Evolutionary conservation across 192 early-diverging fungal species (phyloP), one percentile per base, ranked within the genome.

Genomic region (Coemansia sp.): DNA sequence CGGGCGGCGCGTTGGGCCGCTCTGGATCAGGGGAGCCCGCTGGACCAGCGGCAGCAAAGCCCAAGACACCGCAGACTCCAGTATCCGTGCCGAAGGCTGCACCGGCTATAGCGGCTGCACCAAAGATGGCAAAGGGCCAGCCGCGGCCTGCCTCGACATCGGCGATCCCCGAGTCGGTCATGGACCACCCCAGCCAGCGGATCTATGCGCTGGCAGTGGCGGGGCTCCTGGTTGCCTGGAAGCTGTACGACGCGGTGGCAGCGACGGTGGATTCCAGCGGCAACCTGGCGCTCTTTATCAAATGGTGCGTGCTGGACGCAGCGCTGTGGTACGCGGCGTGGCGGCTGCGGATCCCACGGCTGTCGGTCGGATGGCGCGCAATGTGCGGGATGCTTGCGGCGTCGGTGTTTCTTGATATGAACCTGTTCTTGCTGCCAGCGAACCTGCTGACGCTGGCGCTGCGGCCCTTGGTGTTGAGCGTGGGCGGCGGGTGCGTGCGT

Each of bases 181-280:
- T 67, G 3, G 72, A 75, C 43, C 33, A 63, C 28, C 64, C 72
- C 10, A 67, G 64, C 43, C 72, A 75, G 60, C 64, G 72, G 2
- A 50, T 64, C 22, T 67, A 67, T 28, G 60, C 64, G 43, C 53
- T 64, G 26, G 60, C 55, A 1, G 33, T 41, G 11, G 19, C 55
- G 18, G 64, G 15, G 4, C 38, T 64, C 5, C 39, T 67, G 18
- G 27, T 48, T 13, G 72, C 72, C 4, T 67, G 64, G 72, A 75
- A 75, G 49, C 9, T 51, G 9, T 75, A 64, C 53, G 57, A 75
- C 13, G 60, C 60, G 3, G 27, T 64, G 17, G 30, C 25, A 1
- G 17, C 67, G 43, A 46, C 50, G 6, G 38, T 64, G 1, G 46
- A 18, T n/a, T n/a, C 33, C 32, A 59, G 5, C 14, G 42, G 15